Percentiles rank a stretch among this genome's conserved stretches.
Conservation (phyloP, 177 flowering plant genomes). For the Telopea speciosissima region DNA sequence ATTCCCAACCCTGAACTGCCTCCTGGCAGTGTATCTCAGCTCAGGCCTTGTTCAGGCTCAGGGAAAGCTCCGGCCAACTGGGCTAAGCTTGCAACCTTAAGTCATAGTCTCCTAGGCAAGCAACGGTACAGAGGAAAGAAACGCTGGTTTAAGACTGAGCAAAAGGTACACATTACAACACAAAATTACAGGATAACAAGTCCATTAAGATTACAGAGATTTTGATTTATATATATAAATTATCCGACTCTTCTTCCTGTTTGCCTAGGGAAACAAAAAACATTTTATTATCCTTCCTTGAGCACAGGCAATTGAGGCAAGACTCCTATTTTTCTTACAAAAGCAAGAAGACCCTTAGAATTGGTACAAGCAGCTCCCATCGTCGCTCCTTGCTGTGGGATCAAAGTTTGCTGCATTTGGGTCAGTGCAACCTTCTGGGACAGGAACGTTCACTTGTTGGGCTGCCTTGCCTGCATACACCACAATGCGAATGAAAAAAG, state of each 20-base stretch:
- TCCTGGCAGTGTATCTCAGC: no score
- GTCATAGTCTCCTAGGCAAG: no score
- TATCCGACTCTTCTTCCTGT: not conserved
- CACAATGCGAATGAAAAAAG: not conserved
- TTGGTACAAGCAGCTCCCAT: slow-evolving; percentile 40
- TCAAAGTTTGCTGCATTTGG: slow-evolving; percentile 39
- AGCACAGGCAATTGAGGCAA: not conserved
- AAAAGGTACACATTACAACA: slow-evolving; percentile 6
- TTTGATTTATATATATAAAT: not conserved
- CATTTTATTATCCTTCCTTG: no score
- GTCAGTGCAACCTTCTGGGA: slow-evolving; percentile 52
- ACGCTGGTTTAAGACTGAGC: no score
- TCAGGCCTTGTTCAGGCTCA: no score
- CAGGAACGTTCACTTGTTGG: slow-evolving; percentile 43
- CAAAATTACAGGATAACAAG: slow-evolving; percentile 17
- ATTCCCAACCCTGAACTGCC: no score
- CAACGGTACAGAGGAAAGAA: no score
- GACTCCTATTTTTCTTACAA: not conserved
- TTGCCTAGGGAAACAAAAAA: no score
- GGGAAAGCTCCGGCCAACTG: no score
- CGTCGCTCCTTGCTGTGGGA: slow-evolving; percentile 58
- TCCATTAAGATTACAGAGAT: slow-evolving; percentile 5
- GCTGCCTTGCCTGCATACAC: slow-evolving; percentile 44
- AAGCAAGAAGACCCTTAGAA: slow-evolving; percentile 10
- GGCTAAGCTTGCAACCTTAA: no score